phyloP scores from a whole-genome alignment of 176 grass and related monocot genomes.

The Oryza punctata region DNA sequence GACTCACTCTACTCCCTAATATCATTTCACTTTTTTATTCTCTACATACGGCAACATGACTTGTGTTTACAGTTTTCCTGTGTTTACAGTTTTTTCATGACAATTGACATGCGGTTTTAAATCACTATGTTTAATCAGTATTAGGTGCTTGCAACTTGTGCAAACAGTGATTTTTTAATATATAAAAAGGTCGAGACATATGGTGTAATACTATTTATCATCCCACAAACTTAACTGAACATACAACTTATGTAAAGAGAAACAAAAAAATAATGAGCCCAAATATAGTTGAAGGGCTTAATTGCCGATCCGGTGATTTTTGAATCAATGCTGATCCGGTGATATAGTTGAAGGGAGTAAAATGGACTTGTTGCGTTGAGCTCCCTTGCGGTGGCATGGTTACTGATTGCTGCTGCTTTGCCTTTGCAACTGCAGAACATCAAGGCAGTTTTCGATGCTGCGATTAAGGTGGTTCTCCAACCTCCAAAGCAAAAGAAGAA shows the following conservation, averaged over 20 bases:
- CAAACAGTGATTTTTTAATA: not conserved
- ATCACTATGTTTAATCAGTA: no score
- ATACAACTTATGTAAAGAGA: no score
- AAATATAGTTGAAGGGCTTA: no score
- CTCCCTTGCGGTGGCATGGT: constrained; percentile 11
- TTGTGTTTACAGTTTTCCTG: no score
- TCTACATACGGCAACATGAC: not conserved
- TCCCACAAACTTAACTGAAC: not conserved
- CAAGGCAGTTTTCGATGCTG: constrained; percentile 78
- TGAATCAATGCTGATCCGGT: not conserved
- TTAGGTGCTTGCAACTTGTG: not conserved
- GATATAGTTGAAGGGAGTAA: not conserved
- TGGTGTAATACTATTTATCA: not conserved
- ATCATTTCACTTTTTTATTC: no score
- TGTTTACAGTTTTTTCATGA: no score
- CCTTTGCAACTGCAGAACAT: constrained; percentile 58
- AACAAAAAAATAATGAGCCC: no score
- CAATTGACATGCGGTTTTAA: no score
- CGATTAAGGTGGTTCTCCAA: constrained; percentile 81
- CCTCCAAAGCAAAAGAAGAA: constrained; percentile 80
- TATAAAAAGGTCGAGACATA: not conserved
- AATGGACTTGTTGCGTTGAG: not conserved
- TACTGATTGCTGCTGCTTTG: constrained; percentile 28
- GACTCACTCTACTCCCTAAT: no score
- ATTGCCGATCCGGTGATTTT: not conserved